A percentile compares a stretch with the other conserved stretches of the same genome.
phyloP scores from a whole-genome alignment of 768 basidiomycete genomes.

The Tremella fuciformis region DNA sequence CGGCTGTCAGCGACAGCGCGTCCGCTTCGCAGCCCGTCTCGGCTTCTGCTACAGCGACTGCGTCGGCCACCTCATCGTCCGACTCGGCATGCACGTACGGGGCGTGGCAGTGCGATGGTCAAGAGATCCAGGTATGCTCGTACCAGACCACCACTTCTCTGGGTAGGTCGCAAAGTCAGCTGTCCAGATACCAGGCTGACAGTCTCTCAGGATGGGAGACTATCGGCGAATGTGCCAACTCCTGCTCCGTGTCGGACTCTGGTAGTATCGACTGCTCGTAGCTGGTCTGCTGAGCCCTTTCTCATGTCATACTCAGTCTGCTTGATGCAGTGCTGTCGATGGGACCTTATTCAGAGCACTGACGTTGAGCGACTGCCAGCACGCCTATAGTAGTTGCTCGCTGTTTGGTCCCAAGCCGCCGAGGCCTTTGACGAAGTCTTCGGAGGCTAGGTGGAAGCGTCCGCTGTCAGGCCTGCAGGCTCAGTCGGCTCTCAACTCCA shows the following conservation, averaged over 20 bases:
- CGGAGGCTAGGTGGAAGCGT: too few species aligned
- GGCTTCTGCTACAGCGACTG: too few species aligned
- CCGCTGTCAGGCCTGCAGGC: too few species aligned
- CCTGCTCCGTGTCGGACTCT: slow-evolving; percentile 10
- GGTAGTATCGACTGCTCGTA: slow-evolving; percentile 18
- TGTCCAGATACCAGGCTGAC: neutral
- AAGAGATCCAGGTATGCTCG: slow-evolving; percentile 17
- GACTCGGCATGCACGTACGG: slow-evolving; percentile 22
- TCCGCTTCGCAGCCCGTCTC: too few species aligned
- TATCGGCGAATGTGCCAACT: slow-evolving; percentile 7
- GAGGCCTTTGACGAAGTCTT: too few species aligned
- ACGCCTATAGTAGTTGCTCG: too few species aligned
- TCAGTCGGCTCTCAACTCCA: too few species aligned
- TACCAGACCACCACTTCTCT: slow-evolving; percentile 10
- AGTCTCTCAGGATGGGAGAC: slow-evolving; percentile 15
- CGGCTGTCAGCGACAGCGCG: too few species aligned
- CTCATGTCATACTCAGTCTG: neutral
- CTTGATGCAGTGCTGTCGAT: neutral
- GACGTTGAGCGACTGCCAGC: too few species aligned
- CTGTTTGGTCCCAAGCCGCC: too few species aligned
- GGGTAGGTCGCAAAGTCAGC: slow-evolving; percentile 8
- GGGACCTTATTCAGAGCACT: too few species aligned
- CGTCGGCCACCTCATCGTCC: neutral
- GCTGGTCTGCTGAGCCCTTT: neutral
- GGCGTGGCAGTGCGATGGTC: slow-evolving; percentile 23